phyloP scores from a whole-genome alignment of 208 protist genomes.

The Leishmania lainsoni region DNA sequence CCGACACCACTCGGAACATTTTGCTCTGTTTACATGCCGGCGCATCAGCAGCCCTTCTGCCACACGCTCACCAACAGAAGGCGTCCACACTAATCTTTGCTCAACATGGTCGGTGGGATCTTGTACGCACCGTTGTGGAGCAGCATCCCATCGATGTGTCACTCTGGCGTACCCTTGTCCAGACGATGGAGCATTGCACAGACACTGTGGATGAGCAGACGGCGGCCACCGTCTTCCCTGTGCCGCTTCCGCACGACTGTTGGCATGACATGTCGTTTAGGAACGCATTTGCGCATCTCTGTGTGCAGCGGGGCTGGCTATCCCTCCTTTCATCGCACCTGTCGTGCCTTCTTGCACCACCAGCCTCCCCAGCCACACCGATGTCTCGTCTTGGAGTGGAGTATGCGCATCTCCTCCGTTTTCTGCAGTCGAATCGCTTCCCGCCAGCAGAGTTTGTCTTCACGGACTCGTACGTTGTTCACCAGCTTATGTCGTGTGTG shows the following conservation, averaged over 20 bases:
- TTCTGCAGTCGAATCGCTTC: background rate
- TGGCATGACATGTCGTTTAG: constrained; percentile 7
- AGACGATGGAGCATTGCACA: constrained; percentile 22
- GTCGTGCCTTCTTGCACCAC: background rate
- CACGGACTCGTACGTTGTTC: constrained; percentile 27
- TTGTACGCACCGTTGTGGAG: background rate
- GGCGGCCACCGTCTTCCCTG: constrained; percentile 1
- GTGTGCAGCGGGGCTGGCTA: constrained; percentile 28
- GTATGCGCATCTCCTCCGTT: constrained; percentile 23
- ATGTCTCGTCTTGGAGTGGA: constrained; percentile 11
- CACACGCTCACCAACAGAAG: background rate
- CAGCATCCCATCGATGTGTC: background rate
- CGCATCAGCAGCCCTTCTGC: background rate
- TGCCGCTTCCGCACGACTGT: constrained; percentile 2
- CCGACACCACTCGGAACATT: background rate
- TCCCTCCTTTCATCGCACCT: constrained; percentile 13
- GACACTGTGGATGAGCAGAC: constrained; percentile 5
- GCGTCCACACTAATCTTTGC: constrained; percentile 8
- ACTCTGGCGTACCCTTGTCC: constrained; percentile 28
- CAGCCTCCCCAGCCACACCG: background rate
- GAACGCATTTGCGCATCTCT: constrained; percentile 21
- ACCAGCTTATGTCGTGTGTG: constrained; percentile 24
- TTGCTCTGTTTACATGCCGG: constrained; percentile 22
- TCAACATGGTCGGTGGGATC: constrained; percentile 32
- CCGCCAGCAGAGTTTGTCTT: constrained; percentile 21